These are phyloP conservation scores for Coemansia sp. DNA, from an alignment of 192 early-diverging fungal genomes.

Conservation along the genomic window DNA sequence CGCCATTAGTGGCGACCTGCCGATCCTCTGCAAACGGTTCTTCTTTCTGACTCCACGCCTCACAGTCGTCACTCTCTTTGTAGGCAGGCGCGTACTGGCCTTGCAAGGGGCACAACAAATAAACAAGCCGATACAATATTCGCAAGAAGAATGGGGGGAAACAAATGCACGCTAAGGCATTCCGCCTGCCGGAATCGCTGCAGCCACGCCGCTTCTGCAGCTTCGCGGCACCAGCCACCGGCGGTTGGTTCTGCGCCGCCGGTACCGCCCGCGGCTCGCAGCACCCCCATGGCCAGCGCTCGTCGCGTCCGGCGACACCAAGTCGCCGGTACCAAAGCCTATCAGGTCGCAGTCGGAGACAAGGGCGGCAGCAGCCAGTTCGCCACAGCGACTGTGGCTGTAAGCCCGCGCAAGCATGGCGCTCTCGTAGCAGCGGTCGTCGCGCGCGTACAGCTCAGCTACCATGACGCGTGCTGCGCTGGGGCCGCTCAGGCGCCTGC, in stretches of 20 bases:
- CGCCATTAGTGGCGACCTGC: neutral
- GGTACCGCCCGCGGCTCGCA: neutral
- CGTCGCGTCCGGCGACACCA: slow-evolving; percentile 35
- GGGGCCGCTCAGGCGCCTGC: slow-evolving; percentile 24
- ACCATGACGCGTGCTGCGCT: slow-evolving; percentile 18
- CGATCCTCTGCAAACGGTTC: neutral
- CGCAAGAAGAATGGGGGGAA: too few species aligned
- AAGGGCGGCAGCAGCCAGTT: slow-evolving; percentile 12
- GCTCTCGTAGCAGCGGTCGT: neutral
- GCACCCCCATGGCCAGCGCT: neutral
- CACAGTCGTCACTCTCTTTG: neutral
- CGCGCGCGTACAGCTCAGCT: slow-evolving; percentile 22
- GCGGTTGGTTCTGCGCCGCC: neutral
- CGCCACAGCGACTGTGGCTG: neutral
- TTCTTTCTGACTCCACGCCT: neutral
- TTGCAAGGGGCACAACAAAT: too few species aligned
- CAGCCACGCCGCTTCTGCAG: slow-evolving; percentile 3
- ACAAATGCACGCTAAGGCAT: slow-evolving; percentile 4
- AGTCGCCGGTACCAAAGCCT: slow-evolving; percentile 30
- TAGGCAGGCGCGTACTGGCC: too few species aligned
- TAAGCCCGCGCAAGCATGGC: slow-evolving; percentile 1
- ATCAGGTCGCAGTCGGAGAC: slow-evolving; percentile 23
- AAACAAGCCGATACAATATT: too few species aligned
- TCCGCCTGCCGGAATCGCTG: slow-evolving; percentile 3
- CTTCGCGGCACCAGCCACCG: slow-evolving; percentile 4